Percentiles rank a stretch among this genome's conserved stretches.
Conservation (phyloP, 2,329 filamentous ascomycete genomes). For the Microdochium trichocladiopsis region DNA sequence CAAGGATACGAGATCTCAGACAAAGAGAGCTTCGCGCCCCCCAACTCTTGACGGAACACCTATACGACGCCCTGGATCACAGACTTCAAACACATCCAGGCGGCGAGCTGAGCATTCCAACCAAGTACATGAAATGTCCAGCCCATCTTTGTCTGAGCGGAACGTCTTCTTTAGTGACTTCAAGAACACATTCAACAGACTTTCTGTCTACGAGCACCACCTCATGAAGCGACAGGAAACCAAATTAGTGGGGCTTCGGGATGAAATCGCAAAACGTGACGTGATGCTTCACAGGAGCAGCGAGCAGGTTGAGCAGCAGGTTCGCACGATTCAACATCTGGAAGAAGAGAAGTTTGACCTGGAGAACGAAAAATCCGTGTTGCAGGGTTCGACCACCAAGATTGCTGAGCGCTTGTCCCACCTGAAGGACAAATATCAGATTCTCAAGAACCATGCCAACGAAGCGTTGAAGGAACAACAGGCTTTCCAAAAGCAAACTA, state of each 20-base stretch:
- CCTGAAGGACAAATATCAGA: not conserved
- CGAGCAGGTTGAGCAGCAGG: not conserved
- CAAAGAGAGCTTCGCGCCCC: not conserved
- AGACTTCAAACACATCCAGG: not conserved
- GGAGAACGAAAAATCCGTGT: not conserved
- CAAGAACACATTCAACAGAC: not conserved
- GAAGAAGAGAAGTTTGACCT: not conserved
- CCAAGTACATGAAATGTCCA: not conserved
- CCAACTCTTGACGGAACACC: not conserved
- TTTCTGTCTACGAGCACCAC: not conserved
- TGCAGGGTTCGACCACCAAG: not conserved
- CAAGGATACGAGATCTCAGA: not conserved
- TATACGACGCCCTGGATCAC: not conserved
- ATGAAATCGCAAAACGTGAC: not conserved
- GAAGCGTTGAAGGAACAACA: not conserved
- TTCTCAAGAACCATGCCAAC: not conserved
- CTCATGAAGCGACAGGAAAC: not conserved
- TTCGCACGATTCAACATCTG: not conserved
- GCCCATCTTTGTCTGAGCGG: not conserved
- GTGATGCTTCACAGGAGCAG: not conserved
- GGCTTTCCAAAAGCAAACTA: not conserved
- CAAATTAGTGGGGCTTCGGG: not conserved
- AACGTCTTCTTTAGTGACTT: not conserved
- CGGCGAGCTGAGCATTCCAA: not conserved
- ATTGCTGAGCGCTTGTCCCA: not conserved